A percentile compares a stretch with the other conserved stretches of the same genome.
Evolutionary conservation across 208 protist species (phyloP).

Genomic region (Leishmania lainsoni): DNA sequence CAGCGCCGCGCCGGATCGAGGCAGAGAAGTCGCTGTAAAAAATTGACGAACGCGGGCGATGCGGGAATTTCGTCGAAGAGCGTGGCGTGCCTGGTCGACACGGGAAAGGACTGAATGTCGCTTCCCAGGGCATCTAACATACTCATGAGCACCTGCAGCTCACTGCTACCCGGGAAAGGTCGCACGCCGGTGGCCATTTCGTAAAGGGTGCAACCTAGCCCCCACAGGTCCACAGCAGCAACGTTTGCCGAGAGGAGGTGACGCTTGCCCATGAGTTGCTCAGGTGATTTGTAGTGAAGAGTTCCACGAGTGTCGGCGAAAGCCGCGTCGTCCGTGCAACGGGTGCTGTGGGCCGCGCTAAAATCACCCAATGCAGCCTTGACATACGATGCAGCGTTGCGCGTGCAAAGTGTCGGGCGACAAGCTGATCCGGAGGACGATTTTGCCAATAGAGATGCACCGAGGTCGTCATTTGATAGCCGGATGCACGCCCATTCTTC

Average conservation of each 20-base stretch:
- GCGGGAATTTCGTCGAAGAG: conserved; percentile 50
- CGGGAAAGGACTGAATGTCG: conserved; percentile 55
- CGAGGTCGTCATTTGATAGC: not conserved
- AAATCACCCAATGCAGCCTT: conserved; percentile 75
- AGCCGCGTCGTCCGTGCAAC: not conserved
- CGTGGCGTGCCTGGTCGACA: conserved; percentile 18
- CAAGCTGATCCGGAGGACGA: not conserved
- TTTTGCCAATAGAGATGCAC: not conserved
- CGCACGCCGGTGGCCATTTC: conserved; percentile 61
- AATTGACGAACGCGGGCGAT: conserved; percentile 41
- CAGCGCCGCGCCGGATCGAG: conserved; percentile 57
- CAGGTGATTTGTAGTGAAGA: conserved; percentile 80
- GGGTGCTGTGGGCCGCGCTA: conserved; percentile 61
- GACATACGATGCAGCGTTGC: conserved; percentile 15
- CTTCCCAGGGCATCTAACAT: conserved; percentile 63
- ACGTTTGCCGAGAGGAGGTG: conserved; percentile 31
- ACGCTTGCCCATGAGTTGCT: conserved; percentile 65
- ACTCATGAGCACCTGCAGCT: conserved; percentile 68
- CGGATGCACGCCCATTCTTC: conserved; percentile 24
- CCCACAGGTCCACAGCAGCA: conserved; percentile 77
- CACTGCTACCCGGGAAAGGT: conserved; percentile 57
- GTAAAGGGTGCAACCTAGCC: conserved; percentile 75
- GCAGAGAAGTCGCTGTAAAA: conserved; percentile 58
- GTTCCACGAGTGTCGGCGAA: conserved; percentile 55
- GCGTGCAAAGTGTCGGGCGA: not conserved